phyloP scores from a whole-genome alignment of 805 yeast species.

The Hanseniaspora thailandica region DNA sequence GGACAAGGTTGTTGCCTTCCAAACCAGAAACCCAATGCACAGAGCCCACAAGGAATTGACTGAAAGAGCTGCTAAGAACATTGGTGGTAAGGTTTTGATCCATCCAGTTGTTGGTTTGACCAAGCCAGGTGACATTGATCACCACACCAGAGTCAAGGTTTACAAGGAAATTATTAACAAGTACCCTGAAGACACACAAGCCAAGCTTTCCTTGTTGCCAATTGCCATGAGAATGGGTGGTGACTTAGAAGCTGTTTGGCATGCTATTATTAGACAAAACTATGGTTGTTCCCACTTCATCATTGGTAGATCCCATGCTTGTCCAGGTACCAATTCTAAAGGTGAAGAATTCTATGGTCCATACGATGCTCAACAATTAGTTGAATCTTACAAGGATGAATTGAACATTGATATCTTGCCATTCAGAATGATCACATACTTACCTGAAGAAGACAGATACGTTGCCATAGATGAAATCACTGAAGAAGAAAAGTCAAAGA shows the following conservation, averaged over 20 bases:
- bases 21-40: slow-evolving; percentile 97
- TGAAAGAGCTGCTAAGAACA: slow-evolving; percentile 89
- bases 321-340: slow-evolving; percentile 79
- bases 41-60: slow-evolving; percentile 95
- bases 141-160: slow-evolving; percentile 92
- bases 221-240: slow-evolving; percentile 99
- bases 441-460: slow-evolving; percentile 89
- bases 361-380: slow-evolving; percentile 87
- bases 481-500: slow-evolving; percentile 54
- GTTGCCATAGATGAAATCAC: slow-evolving; percentile 83
- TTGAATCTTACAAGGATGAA: slow-evolving; percentile 62
- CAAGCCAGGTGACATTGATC: slow-evolving; percentile 96
- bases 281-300: slow-evolving; percentile 95
- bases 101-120: slow-evolving; percentile 97
- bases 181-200: slow-evolving; percentile 80
- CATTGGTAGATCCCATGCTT: slow-evolving; percentile 97
- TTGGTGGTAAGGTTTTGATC: slow-evolving; percentile 74
- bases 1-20: slow-evolving; percentile 89
- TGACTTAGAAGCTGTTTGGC: slow-evolving; percentile 97
- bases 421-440: slow-evolving; percentile 90
- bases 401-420: slow-evolving; percentile 85
- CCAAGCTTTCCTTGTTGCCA: slow-evolving; percentile 75
- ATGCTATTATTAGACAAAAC: slow-evolving; percentile 89
- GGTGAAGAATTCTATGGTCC: slow-evolving; percentile 96
- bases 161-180: slow-evolving; percentile 85